Conservation (phyloP, 805 yeast species). For the Teunomyces cretensis region DNA sequence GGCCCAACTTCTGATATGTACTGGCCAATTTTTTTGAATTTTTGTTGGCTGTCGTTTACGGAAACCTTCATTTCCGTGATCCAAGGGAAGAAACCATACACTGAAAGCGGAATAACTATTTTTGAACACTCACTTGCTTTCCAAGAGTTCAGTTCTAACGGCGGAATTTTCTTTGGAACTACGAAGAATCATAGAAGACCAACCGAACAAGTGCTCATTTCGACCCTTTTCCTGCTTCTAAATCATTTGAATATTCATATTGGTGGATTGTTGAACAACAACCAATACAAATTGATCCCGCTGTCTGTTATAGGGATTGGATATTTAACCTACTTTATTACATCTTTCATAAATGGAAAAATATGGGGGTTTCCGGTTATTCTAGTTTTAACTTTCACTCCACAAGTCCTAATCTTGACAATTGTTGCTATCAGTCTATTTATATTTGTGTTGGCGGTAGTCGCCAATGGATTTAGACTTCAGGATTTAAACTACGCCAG, state of each 20-base stretch:
- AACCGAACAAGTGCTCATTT: conserved; percentile 49
- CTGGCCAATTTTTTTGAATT: conserved; percentile 57
- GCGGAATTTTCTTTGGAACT: conserved; percentile 20
- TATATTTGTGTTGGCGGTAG: conserved; percentile 57
- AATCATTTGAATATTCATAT: conserved; percentile 64
- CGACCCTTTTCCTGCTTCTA: conserved; percentile 54
- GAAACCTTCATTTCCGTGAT: conserved; percentile 66
- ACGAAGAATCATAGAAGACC: conserved; percentile 37
- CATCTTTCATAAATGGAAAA: conserved; percentile 39
- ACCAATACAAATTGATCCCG: conserved; percentile 59
- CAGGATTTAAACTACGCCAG: conserved; percentile 37
- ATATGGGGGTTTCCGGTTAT: conserved; percentile 53
- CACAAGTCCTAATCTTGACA: conserved; percentile 57
- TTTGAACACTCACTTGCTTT: conserved; percentile 77
- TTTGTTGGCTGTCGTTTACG: conserved; percentile 61
- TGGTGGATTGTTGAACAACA: conserved; percentile 53
- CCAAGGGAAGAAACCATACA: conserved; percentile 53
- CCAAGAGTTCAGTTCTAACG: conserved; percentile 60
- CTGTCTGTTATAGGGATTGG: conserved; percentile 58
- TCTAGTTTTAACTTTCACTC: conserved; percentile 59
- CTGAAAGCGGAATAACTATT: conserved; percentile 68
- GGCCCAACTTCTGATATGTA: conserved; percentile 54
- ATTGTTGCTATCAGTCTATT: conserved; percentile 51
- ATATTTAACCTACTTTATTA: conserved; percentile 46
- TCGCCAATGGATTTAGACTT: conserved; percentile 49